Evolutionary conservation across 768 basidiomycete species (phyloP).

Genomic region (Sarcomyxa edulis): DNA sequence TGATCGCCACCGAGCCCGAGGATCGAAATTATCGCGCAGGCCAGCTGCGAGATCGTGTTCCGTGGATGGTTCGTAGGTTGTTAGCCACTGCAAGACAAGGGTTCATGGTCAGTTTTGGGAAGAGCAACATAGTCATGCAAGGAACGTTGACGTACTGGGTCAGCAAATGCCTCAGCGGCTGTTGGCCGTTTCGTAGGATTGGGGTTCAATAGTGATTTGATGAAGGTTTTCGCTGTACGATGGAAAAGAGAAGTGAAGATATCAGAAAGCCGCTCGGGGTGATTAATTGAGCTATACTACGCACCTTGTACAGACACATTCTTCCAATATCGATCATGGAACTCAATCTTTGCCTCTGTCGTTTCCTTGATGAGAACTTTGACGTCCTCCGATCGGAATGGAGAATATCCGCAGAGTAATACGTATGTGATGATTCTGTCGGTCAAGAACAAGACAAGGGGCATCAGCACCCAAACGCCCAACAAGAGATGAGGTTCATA

Average conservation of each 20-base stretch:
- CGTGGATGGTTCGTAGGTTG: slow-evolving; percentile 52
- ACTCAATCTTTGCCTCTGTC: slow-evolving; percentile 78
- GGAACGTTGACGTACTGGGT: slow-evolving; percentile 44
- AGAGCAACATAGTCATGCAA: neutral
- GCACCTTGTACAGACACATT: slow-evolving; percentile 77
- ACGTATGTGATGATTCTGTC: slow-evolving; percentile 90
- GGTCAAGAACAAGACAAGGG: too few species aligned
- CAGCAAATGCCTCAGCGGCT: slow-evolving; percentile 61
- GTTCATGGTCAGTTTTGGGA: neutral
- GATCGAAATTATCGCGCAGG: slow-evolving; percentile 79
- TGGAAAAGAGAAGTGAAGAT: too few species aligned
- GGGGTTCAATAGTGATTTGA: slow-evolving; percentile 62
- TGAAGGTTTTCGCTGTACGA: slow-evolving; percentile 75
- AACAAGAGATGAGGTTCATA: slow-evolving; percentile 29
- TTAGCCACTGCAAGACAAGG: slow-evolving; percentile 56
- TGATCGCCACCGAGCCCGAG: slow-evolving; percentile 65
- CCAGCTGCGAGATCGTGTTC: slow-evolving; percentile 73
- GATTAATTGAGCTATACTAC: too few species aligned
- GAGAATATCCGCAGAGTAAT: slow-evolving; percentile 90
- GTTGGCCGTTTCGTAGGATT: slow-evolving; percentile 71
- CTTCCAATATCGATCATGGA: slow-evolving; percentile 93
- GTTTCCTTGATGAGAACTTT: slow-evolving; percentile 78
- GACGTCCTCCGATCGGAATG: slow-evolving; percentile 83
- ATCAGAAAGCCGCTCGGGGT: too few species aligned
- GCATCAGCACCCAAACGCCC: neutral